These are phyloP conservation scores for Ogataea sp. DNA, from an alignment of 805 yeast genomes.

Conservation along the genomic window DNA sequence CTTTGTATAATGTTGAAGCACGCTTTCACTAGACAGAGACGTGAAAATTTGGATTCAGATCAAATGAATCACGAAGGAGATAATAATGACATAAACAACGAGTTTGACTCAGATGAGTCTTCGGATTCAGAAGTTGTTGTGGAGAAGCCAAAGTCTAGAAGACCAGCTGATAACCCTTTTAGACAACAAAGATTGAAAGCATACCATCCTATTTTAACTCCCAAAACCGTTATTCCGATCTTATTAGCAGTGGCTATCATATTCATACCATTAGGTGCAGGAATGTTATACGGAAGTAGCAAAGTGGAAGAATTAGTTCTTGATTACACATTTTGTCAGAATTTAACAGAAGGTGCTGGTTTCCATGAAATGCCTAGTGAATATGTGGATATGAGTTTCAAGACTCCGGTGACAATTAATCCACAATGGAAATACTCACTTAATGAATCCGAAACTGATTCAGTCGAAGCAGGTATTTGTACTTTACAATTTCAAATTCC, in stretches of 20 bases:
- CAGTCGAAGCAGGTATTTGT: slow-evolving; percentile 45
- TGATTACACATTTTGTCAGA: slow-evolving; percentile 66
- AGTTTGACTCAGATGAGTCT: slow-evolving; percentile 21
- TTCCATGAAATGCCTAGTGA: slow-evolving; percentile 53
- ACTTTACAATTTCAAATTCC: slow-evolving; percentile 70
- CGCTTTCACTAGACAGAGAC: no score
- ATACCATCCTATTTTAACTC: slow-evolving; percentile 76
- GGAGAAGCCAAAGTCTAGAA: slow-evolving; percentile 41
- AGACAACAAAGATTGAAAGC: slow-evolving; percentile 50
- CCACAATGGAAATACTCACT: slow-evolving; percentile 61
- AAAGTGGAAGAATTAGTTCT: slow-evolving; percentile 71
- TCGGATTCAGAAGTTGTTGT: slow-evolving; percentile 35
- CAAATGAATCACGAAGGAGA: not conserved
- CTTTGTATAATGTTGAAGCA: no score
- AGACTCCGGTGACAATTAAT: slow-evolving; percentile 24
- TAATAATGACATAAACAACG: slow-evolving; percentile 5
- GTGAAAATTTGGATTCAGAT: not conserved
- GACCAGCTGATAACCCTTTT: slow-evolving; percentile 56
- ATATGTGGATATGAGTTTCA: slow-evolving; percentile 54
- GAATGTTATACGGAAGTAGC: slow-evolving; percentile 64
- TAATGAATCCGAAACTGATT: slow-evolving; percentile 31
- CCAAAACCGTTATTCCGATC: slow-evolving; percentile 84
- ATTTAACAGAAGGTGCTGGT: slow-evolving; percentile 32
- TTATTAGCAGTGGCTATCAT: slow-evolving; percentile 65
- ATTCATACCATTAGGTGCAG: slow-evolving; percentile 90